Percentiles rank a stretch among this genome's conserved stretches.
Evolutionary conservation across 176 grass and related monocot species (phyloP).

Genomic region (barley (Hordeum vulgare)): MorexV3_pseudomolecules_assembly NC_058524.1:25041360-25041859

Average conservation of each 20-base stretch:
- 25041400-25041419: background rate
- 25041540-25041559: background rate
- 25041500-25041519: background rate
- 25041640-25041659: background rate
- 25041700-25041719: background rate
- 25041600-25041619: background rate
- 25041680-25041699: background rate
- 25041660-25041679: background rate
- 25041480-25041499: background rate
- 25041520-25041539: background rate
- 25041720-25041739: background rate
- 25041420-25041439: background rate
- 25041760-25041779: background rate
- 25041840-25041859: rapidly evolving
- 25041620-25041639: background rate
- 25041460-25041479: background rate
- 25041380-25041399: background rate
- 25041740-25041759: background rate
- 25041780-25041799: background rate
- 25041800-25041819: background rate
- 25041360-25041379: background rate
- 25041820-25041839: background rate
- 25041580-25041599: background rate
- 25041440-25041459: background rate
- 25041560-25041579: background rate